Conservation (phyloP, 495 filamentous ascomycete genomes). For the Aspergillus panamensis region DNA sequence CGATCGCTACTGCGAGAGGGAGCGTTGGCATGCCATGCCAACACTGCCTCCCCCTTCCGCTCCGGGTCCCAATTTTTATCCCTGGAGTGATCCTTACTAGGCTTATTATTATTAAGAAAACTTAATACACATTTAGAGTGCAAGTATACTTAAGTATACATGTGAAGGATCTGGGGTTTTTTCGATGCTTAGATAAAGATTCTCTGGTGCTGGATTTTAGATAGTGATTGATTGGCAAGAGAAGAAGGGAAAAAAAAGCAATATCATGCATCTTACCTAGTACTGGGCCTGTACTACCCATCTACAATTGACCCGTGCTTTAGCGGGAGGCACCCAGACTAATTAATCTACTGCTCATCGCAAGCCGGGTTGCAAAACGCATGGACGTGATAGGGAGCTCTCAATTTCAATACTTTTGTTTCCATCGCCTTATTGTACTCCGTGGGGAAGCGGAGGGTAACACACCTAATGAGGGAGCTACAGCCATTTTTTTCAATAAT, state of each 20-base stretch:
- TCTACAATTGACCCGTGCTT: conserved; percentile 1
- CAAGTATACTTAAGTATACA: too few relatives aligned
- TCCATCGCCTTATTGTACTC: too few relatives aligned
- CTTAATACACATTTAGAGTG: too few relatives aligned
- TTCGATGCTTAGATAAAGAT: not conserved
- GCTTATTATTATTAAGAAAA: not conserved
- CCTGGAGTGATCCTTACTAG: conserved; percentile 10
- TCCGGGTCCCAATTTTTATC: not conserved
- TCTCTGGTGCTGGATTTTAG: not conserved
- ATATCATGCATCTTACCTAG: conserved; percentile 8
- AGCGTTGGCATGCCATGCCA: conserved; percentile 32
- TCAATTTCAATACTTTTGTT: not conserved
- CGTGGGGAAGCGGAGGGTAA: too few relatives aligned
- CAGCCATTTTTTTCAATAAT: not conserved
- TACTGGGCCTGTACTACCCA: conserved; percentile 8
- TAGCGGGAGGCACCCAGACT: conserved; percentile 2
- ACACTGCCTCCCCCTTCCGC: conserved; percentile 40
- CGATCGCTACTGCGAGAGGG: conserved; percentile 24
- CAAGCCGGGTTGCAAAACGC: conserved; percentile 4
- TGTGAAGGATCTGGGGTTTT: too few relatives aligned
- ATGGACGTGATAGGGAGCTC: conserved; percentile 3
- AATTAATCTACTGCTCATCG: not conserved
- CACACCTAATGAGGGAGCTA: not conserved
- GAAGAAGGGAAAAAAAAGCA: not conserved
- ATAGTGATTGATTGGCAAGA: not conserved